Conservation (phyloP, 192 early-diverging fungal genomes). For the Coemansia sp. region DNA sequence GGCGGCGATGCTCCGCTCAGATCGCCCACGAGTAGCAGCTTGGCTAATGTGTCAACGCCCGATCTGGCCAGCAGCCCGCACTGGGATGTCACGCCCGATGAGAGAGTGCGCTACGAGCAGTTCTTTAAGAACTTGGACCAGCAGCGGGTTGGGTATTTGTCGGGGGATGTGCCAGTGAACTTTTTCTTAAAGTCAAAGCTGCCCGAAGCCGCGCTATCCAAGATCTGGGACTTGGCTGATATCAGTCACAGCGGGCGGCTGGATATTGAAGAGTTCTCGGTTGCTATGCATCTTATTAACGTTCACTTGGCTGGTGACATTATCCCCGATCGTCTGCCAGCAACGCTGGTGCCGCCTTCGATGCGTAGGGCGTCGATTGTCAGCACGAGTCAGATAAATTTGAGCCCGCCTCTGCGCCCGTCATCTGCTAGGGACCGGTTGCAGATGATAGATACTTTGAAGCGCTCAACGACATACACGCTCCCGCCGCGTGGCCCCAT, state of each 20-base stretch:
- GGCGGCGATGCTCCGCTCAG: slow-evolving; percentile 50
- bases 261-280: slow-evolving; percentile 71
- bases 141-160: slow-evolving; percentile 59
- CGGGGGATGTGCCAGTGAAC: slow-evolving; percentile 69
- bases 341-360: slow-evolving; percentile 50
- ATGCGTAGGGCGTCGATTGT: slow-evolving; percentile 35
- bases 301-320: slow-evolving; percentile 55
- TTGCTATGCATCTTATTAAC: slow-evolving; percentile 79
- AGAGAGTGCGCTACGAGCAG: slow-evolving; percentile 69
- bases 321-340: slow-evolving; percentile 55
- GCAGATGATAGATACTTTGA: slow-evolving; percentile 26
- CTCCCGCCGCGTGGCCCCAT: slow-evolving; percentile 16
- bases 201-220: slow-evolving; percentile 63
- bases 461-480: slow-evolving; percentile 38
- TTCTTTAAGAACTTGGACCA: slow-evolving; percentile 78
- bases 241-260: slow-evolving; percentile 61
- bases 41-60: slow-evolving; percentile 27
- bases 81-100: slow-evolving; percentile 78
- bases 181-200: slow-evolving; percentile 83
- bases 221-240: slow-evolving; percentile 81
- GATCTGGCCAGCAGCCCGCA: slow-evolving; percentile 27
- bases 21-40: slow-evolving; percentile 25
- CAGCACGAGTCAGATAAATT: slow-evolving; percentile 40
- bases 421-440: slow-evolving; percentile 16
- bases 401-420: slow-evolving; percentile 36